Percentiles rank a stretch among this genome's conserved stretches.
phyloP scores from a whole-genome alignment of 2,329 filamentous ascomycete genomes.

The Knufia petricola region DNA sequence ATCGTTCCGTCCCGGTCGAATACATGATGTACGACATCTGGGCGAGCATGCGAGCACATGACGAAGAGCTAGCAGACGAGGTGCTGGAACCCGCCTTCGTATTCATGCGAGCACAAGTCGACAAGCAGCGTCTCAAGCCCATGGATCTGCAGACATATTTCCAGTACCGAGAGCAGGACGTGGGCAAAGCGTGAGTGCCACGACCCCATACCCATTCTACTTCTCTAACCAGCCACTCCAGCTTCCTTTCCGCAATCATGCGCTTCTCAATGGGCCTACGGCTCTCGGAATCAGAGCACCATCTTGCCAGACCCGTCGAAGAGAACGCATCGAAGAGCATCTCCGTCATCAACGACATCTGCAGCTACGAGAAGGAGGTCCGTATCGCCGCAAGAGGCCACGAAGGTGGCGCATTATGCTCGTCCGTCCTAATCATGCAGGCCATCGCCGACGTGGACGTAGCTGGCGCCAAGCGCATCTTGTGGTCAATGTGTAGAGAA shows the following conservation, averaged over 20 bases:
- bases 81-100: slow-evolving; percentile 31
- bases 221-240: slow-evolving; percentile 10
- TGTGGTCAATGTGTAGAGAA: slow-evolving; percentile 27
- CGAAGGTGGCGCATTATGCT: slow-evolving; percentile 28
- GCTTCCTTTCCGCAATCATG: slow-evolving; percentile 30
- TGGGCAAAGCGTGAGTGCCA: slow-evolving; percentile 32
- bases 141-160: slow-evolving; percentile 29
- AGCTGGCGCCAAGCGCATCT: slow-evolving; percentile 24
- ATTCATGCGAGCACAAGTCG: slow-evolving; percentile 36
- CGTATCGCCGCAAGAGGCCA: slow-evolving; percentile 12
- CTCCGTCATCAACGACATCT: slow-evolving; percentile 36
- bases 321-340: slow-evolving; percentile 31
- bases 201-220: background rate
- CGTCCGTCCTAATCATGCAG: slow-evolving; percentile 26
- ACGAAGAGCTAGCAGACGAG: slow-evolving; percentile 29
- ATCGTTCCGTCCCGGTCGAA: slow-evolving; percentile 29
- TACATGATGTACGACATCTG: slow-evolving; percentile 35
- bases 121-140: slow-evolving; percentile 23
- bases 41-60: slow-evolving; percentile 31
- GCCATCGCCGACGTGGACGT: slow-evolving; percentile 22
- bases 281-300: slow-evolving; percentile 25
- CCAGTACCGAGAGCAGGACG: slow-evolving; percentile 32
- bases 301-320: slow-evolving; percentile 24
- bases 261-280: slow-evolving; percentile 30
- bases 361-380: slow-evolving; percentile 34